Base-by-base conservation (phyloP, 305 asterid genomes). In the Rubia peregrina region DNA sequence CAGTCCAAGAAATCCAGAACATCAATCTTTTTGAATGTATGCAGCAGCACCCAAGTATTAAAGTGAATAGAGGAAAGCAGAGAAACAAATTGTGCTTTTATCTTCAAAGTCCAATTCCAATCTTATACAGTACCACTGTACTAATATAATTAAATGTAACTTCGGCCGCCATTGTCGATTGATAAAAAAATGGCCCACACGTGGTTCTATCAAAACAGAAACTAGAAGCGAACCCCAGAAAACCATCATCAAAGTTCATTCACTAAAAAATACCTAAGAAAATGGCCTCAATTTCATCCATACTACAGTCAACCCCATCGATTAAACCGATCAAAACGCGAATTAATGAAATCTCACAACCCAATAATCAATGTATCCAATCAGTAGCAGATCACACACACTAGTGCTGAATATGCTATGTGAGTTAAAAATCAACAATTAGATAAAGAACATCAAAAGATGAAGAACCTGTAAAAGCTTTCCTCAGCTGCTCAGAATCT, bases 401-500 rank as follows among this genome's bases (percentile, higher is more conserved):
- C 3, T 30, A 30, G 33, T 30, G 33, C 33, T 30, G 33, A 64
- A 40, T 7, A 12, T 64, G 68, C 10, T 4, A 24, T 1, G 14
- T 62, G 42, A 56, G 44, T 14, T 33, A 68, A 38, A 42, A 24
- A 41, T 11, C 24, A 63, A 75, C 40, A 76, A 40, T 51, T 73
- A n/a, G 33, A 19, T 57, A 21, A 14, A 57, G 36, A 57, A 21
- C 19, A 19, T 57, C 9, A 40, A 63, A 64, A 24, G 62, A 21
- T 10, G 4, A 10, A 41, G 3, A 24, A 89, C 98, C 98, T 68
- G 82, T 65, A 71, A 88, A 88, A 41, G 98, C 98, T 78, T 89
- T 91, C 62, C 80, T 71, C 78, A 91, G 94, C 74, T 86, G 88
- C 83, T 82, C 85, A 19, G 88, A 74, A 60, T 91, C 95, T 71